Conservation (phyloP, 306 rosid genomes). For the Quercus parvula region DNA sequence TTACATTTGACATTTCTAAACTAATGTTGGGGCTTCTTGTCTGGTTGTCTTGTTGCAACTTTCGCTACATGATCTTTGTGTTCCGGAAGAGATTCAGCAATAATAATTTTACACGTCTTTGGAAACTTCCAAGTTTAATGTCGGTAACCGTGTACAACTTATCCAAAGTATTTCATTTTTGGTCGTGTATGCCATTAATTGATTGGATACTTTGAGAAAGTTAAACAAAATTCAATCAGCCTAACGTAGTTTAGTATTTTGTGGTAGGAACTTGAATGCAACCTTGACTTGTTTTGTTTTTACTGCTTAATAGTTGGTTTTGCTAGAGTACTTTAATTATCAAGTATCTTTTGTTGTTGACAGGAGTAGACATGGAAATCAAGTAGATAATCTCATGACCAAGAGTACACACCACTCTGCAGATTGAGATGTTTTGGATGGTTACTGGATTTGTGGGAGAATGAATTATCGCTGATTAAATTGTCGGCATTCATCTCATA, state of each 20-base stretch:
- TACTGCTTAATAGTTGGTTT: neutral
- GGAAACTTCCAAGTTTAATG: neutral
- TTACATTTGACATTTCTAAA: neutral
- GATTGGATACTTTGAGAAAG: neutral
- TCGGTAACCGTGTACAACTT: neutral
- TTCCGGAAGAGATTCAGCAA: neutral
- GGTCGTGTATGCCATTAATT: too few relatives aligned
- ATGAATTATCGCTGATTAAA: slow-evolving; percentile 18
- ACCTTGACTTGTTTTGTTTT: neutral
- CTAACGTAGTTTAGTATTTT: neutral
- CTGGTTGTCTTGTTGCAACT: neutral
- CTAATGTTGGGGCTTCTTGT: neutral
- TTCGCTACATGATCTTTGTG: neutral
- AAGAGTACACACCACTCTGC: slow-evolving; percentile 4
- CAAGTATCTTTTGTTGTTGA: neutral
- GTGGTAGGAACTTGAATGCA: neutral
- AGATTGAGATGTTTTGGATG: slow-evolving; percentile 18
- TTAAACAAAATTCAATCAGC: neutral
- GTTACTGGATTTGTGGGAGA: slow-evolving; percentile 23
- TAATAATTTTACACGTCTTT: neutral
- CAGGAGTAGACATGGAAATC: neutral
- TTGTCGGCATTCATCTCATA: slow-evolving; percentile 7
- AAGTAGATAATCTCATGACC: neutral
- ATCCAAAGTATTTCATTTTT: too few relatives aligned
- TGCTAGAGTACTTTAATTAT: neutral